Evolutionary conservation across 2,329 filamentous ascomycete species (phyloP), one percentile per base, ranked within the genome.

Genomic region (Ceratocystis huliohia): DNA sequence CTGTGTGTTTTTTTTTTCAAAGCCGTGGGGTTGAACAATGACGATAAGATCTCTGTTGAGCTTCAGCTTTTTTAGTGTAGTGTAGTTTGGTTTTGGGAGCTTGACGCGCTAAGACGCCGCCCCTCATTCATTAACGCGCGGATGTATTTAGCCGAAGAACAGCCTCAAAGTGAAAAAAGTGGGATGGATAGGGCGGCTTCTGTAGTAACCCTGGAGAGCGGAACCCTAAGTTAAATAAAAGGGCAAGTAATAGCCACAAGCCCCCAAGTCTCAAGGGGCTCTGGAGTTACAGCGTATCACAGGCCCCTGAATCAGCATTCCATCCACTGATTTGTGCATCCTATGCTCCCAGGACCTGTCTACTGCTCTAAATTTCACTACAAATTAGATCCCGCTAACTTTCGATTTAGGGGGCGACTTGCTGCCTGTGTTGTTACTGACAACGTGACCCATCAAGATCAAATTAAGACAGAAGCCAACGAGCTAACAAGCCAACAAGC

Each of bases 21-120:
- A 48, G n/a, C 22, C 22, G 61, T 44, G 61, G 37, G 37, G 37
- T 45, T 30, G 66, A 41, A 46, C 22, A 45, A 50, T 62, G 48
- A 41, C 44, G 53, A 61, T 45, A 59, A 44, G 45, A 46, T 68
- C 25, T 59, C 56, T 37, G 17, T 61, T 50, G 61, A 48, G 61
- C 61, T 61, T 57, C 20, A 63, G 63, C 57, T 63, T 37, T 64
- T 28, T 30, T 33, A 46, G 22, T 44, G 20, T 30, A 59, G 22
- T 41, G 13, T 59, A 20, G 56, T 33, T 59, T 15, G 5, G 37
- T 15, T 15, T 41, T 41, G 56, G 13, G 33, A 37, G 56, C 56
- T 59, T 33, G 56, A 59, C 56, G 28, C 25, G 28, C 56, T 37
- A 59, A 20, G 25, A 8, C 37, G 10, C 37, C 37, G 10, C 37